Conservation (phyloP, 306 rosid genomes). For the Cicer cuneatum region DNA sequence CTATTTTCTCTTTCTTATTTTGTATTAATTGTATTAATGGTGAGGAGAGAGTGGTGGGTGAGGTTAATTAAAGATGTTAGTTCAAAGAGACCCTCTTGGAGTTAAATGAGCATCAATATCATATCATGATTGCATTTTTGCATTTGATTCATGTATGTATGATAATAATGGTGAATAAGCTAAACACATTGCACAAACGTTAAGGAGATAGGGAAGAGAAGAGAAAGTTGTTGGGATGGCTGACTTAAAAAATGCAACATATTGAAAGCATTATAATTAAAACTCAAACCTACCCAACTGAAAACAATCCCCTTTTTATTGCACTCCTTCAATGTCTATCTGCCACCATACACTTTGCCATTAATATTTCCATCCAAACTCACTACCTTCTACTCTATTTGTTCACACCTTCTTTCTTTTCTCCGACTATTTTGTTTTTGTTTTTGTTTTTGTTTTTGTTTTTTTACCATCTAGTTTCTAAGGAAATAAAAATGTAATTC, state of each 20-base stretch:
- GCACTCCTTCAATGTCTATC: conserved; percentile 78
- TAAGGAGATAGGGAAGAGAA: conserved; percentile 44
- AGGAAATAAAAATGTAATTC: no score
- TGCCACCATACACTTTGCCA: conserved; percentile 68
- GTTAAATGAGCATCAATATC: conserved; percentile 62
- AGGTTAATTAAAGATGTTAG: conserved; percentile 55
- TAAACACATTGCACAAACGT: conserved; percentile 41
- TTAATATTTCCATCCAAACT: conserved; percentile 59
- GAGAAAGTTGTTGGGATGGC: conserved; percentile 31
- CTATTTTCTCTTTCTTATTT: conserved; percentile 35
- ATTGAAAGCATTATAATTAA: conserved; percentile 61
- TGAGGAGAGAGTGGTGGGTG: conserved; percentile 67
- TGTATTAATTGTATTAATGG: conserved; percentile 59
- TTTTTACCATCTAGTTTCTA: no score
- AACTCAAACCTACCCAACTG: conserved; percentile 88
- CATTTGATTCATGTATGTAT: conserved; percentile 64
- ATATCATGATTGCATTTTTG: conserved; percentile 72
- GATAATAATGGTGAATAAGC: not conserved
- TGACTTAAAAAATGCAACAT: conserved; percentile 34
- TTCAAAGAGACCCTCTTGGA: conserved; percentile 44
- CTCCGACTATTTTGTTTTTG: no score
- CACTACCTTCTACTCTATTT: conserved; percentile 37
- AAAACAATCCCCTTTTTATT: conserved; percentile 61
- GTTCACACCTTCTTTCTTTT: not conserved
- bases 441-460: no score